phyloP scores from a whole-genome alignment of 2,329 filamentous ascomycete genomes.

The Ophiocordyceps camponoti-leonardi region DNA sequence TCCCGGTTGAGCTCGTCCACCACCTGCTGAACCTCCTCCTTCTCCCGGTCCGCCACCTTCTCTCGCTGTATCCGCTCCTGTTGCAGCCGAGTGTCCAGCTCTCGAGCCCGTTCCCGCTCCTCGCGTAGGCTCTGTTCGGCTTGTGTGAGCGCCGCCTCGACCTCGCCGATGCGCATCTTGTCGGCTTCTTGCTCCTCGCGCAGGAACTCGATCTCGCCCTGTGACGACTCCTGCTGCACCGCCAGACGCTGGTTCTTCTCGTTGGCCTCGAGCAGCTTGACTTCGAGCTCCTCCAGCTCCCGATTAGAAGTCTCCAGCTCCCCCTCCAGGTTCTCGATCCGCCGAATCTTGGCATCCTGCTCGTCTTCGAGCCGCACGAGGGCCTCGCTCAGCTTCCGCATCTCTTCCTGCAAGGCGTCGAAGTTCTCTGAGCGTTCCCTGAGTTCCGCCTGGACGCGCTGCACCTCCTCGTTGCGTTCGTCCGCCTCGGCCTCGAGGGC shows the following conservation, averaged over 20 bases:
- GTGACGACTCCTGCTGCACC: conserved; percentile 82
- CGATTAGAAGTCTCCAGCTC: conserved; percentile 71
- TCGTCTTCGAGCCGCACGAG: conserved; percentile 81
- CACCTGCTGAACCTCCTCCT: conserved; percentile 86
- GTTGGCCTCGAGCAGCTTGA: conserved; percentile 68
- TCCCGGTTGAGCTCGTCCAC: conserved; percentile 87
- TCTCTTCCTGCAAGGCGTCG: conserved; percentile 78
- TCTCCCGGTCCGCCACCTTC: conserved; percentile 71
- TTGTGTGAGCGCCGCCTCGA: conserved; percentile 67
- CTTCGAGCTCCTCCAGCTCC: conserved; percentile 74
- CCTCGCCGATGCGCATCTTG: conserved; percentile 92
- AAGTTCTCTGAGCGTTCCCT: conserved; percentile 73
- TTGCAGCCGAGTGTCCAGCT: conserved; percentile 57
- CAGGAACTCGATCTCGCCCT: conserved; percentile 85
- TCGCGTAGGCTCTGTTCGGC: conserved; percentile 68
- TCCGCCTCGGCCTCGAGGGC: conserved; percentile 55
- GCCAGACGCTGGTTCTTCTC: conserved; percentile 75
- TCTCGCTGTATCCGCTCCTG: conserved; percentile 78
- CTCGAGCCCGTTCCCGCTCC: conserved; percentile 59
- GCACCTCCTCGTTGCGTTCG: conserved; percentile 52
- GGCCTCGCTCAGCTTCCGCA: conserved; percentile 79
- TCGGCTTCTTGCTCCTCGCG: conserved; percentile 93
- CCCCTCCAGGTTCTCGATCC: conserved; percentile 67
- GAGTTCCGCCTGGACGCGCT: conserved; percentile 53
- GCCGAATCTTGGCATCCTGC: conserved; percentile 58